phyloP scores from a whole-genome alignment of 352 stramenopile species.

The Saprolegnia parasitica region DNA sequence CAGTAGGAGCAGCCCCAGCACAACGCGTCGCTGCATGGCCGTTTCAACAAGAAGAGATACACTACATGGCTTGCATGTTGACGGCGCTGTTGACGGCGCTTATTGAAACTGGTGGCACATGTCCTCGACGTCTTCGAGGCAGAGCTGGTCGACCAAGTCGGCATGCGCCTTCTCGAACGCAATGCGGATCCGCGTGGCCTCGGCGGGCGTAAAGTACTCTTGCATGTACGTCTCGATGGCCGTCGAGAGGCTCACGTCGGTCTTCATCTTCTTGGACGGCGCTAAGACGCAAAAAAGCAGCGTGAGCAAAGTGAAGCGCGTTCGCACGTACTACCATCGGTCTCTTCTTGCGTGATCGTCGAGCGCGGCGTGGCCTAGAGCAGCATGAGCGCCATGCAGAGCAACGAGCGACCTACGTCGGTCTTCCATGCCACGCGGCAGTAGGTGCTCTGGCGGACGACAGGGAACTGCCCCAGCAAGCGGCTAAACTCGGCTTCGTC shows the following conservation, averaged over 20 bases:
- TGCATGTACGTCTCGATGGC: constrained; percentile 22
- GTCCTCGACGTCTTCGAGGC: constrained; percentile 26
- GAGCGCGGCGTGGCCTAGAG: not conserved
- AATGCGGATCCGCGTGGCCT: constrained; percentile 3
- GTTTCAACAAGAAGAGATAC: not conserved
- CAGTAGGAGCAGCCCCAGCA: not conserved
- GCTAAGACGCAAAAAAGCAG: not conserved
- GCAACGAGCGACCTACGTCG: constrained; percentile 4
- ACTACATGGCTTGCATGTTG: not conserved
- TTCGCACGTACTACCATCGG: not conserved
- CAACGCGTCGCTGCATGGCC: too few relatives aligned
- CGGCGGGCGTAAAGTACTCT: constrained; percentile 19
- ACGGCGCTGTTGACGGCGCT: not conserved
- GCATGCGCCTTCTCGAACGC: constrained; percentile 24
- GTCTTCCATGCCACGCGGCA: constrained; percentile 25
- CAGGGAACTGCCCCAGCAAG: constrained; percentile 25
- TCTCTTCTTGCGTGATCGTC: constrained; percentile 9
- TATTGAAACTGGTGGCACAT: constrained; percentile 16
- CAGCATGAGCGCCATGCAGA: not conserved
- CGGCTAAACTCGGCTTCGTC: constrained; percentile 29
- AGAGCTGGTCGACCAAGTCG: constrained; percentile 11
- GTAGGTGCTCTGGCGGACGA: constrained; percentile 21
- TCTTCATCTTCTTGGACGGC: not conserved
- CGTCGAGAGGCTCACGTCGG: constrained; percentile 11
- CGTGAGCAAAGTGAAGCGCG: not conserved